Conservation (phyloP, 768 basidiomycete genomes). For the Lentinula guzmanii region DNA sequence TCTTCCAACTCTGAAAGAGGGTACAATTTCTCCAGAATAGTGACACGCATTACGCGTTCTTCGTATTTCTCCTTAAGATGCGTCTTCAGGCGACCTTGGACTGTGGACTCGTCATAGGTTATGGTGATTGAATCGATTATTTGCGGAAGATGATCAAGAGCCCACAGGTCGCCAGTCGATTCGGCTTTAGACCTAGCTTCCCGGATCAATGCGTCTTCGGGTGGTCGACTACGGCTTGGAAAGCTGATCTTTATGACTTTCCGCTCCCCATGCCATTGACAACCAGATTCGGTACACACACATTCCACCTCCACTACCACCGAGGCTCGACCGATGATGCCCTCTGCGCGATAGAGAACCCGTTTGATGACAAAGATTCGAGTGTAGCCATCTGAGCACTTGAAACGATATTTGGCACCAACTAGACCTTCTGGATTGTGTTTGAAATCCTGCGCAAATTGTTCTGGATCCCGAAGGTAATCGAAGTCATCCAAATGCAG, state of each 20-base stretch:
- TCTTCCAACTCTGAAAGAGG: too few species aligned
- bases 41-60: not conserved
- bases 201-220: not conserved
- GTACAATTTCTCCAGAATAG: too few species aligned
- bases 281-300: not conserved
- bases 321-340: not conserved
- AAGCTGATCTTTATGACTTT: not conserved
- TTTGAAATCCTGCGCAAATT: not conserved
- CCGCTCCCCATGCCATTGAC: not conserved
- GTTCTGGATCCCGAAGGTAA: not conserved
- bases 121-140: too few species aligned
- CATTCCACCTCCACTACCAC: not conserved
- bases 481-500: not conserved
- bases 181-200: not conserved
- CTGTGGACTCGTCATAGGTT: not conserved
- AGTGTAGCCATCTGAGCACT: not conserved
- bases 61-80: not conserved
- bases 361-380: not conserved
- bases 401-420: not conserved
- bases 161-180: not conserved
- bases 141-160: not conserved
- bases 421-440: not conserved
- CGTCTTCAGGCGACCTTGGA: not conserved
- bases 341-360: not conserved
- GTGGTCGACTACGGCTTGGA: not conserved